A percentile compares a stretch with the other conserved stretches of the same genome.
Evolutionary conservation across 2,329 filamentous ascomycete species (phyloP).

Genomic region (Aspergillus uvarum): DNA sequence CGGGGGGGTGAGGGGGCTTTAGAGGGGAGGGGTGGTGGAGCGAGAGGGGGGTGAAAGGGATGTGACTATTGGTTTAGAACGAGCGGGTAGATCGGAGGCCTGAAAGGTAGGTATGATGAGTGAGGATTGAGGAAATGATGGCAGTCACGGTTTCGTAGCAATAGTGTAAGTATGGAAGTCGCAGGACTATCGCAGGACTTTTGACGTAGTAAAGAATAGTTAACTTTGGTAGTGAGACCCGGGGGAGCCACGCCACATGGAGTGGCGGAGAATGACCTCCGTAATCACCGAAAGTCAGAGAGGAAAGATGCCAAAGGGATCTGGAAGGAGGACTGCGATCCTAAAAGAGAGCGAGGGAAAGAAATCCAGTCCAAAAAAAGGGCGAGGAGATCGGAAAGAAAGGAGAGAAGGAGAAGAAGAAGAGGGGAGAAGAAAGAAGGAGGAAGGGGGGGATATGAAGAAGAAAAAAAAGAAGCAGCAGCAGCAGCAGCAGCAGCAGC

Average conservation of each 20-base stretch:
- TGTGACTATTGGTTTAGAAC: conserved; percentile 18
- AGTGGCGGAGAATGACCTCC: conserved; percentile 12
- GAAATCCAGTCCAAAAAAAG: conserved; percentile 10
- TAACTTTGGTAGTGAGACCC: conserved; percentile 8
- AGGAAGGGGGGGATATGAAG: conserved; percentile 16
- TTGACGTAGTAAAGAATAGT: too few species aligned
- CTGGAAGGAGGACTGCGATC: not conserved
- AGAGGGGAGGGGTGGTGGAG: conserved; percentile 8
- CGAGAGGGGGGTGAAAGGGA: conserved; percentile 4
- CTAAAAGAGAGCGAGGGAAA: conserved; percentile 8
- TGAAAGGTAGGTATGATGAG: not conserved
- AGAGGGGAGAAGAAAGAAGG: conserved; percentile 8
- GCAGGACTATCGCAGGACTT: not conserved
- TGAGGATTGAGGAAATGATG: not conserved
- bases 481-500: not conserved
- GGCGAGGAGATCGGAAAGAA: conserved; percentile 14
- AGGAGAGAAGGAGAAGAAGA: conserved; percentile 16
- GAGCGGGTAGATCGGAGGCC: conserved; percentile 14
- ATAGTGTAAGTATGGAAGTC: not conserved
- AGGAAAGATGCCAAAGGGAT: not conserved
- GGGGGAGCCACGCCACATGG: conserved; percentile 16
- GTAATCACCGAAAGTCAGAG: not conserved
- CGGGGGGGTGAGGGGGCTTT: not conserved
- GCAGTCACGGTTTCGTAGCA: conserved; percentile 5
- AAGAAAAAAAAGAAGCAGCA: conserved; percentile 9